Conservation (phyloP, 2,329 filamentous ascomycete species). For the Pseudogymnoascus sp. region DNA sequence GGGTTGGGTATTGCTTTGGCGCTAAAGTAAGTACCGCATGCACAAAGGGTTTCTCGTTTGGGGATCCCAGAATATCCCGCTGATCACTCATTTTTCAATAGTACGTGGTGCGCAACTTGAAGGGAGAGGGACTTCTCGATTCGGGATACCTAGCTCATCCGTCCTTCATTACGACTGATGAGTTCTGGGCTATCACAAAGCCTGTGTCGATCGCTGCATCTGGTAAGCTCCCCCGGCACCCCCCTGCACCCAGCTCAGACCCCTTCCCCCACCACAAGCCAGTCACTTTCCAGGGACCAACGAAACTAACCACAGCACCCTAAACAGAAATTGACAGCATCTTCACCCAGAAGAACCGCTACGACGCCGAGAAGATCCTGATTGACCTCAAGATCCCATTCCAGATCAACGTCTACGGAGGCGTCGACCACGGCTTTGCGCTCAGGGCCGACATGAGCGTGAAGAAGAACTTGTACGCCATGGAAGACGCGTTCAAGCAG, state of each 20-base stretch:
- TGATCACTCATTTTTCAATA: neutral
- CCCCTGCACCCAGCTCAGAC: neutral
- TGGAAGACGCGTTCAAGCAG: constrained; percentile 74
- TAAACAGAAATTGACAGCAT: constrained; percentile 53
- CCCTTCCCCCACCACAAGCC: neutral
- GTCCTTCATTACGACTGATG: constrained; percentile 60
- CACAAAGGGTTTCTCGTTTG: constrained; percentile 43
- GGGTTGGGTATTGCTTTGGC: constrained; percentile 68
- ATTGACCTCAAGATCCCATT: constrained; percentile 43
- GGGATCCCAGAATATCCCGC: neutral
- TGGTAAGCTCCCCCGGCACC: neutral
- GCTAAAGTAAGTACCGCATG: constrained; percentile 67
- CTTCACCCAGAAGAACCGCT: constrained; percentile 55
- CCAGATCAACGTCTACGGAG: constrained; percentile 69
- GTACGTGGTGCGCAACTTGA: neutral
- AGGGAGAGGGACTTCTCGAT: neutral
- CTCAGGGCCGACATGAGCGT: constrained; percentile 57
- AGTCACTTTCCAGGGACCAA: neutral
- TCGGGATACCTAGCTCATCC: constrained; percentile 68
- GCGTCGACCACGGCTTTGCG: constrained; percentile 66
- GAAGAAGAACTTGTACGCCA: constrained; percentile 56
- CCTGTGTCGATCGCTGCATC: constrained; percentile 58
- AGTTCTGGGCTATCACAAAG: constrained; percentile 55
- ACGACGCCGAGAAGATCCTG: constrained; percentile 56
- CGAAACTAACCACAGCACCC: neutral